Percentiles rank a stretch among this genome's conserved stretches.
Conservation (phyloP, 768 basidiomycete species). For the Coprinellus micaceus region DNA sequence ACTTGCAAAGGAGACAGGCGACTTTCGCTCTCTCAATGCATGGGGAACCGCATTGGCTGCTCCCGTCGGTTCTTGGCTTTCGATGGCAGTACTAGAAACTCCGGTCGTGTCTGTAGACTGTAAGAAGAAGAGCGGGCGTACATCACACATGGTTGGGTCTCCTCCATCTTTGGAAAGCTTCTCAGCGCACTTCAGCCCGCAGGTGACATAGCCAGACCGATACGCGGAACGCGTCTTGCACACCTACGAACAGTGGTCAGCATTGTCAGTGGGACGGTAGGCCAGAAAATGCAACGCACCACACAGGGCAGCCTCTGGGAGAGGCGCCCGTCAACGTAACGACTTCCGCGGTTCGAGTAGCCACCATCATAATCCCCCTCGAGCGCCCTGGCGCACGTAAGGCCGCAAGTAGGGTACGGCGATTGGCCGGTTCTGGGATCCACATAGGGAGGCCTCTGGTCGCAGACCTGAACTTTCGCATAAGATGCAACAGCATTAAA, state of each 20-base stretch:
- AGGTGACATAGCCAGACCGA: slow-evolving; percentile 22
- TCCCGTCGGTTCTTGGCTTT: slow-evolving; percentile 17
- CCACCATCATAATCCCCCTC: not conserved
- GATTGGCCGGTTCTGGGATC: not conserved
- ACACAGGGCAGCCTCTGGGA: not conserved
- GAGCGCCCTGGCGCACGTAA: not conserved
- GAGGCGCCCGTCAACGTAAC: too few species aligned
- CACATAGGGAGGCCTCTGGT: not conserved
- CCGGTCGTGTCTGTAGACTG: not conserved
- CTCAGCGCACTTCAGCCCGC: slow-evolving; percentile 23
- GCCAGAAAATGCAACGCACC: not conserved
- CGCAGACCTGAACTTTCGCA: not conserved
- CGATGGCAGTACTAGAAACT: slow-evolving; percentile 25
- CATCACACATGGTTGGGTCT: slow-evolving; percentile 23
- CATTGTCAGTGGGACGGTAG: not conserved
- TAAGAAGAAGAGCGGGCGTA: slow-evolving; percentile 8
- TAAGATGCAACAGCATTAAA: not conserved
- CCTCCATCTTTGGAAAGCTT: slow-evolving; percentile 18
- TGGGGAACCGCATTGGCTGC: slow-evolving; percentile 22
- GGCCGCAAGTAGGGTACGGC: not conserved
- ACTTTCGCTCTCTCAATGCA: slow-evolving; percentile 22
- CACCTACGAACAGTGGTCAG: not conserved
- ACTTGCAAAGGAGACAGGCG: slow-evolving; percentile 26
- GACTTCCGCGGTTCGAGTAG: too few species aligned
- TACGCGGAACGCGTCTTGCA: slow-evolving; percentile 10